A percentile compares a stretch with the other conserved stretches of the same genome.
Evolutionary conservation across 2,329 filamentous ascomycete species (phyloP).

Genomic region (Teratosphaeria nubilosa): DNA sequence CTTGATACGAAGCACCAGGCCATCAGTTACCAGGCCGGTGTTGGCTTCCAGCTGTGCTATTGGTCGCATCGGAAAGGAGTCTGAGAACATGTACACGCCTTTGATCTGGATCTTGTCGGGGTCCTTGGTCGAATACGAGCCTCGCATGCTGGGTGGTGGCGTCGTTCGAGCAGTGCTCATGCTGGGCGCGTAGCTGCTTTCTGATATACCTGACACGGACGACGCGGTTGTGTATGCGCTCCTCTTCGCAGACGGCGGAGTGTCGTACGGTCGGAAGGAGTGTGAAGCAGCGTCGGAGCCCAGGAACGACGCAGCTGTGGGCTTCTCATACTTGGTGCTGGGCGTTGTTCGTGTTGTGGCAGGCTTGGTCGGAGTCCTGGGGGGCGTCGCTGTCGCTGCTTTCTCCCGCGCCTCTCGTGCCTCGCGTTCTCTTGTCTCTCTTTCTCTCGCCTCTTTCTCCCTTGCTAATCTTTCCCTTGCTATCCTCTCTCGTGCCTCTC

Average conservation of each 20-base stretch:
- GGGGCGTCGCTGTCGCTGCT: slow-evolving; percentile 6
- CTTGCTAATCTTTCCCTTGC: slow-evolving; percentile 26
- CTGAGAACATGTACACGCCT: slow-evolving; percentile 87
- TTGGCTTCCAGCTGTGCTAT: slow-evolving; percentile 81
- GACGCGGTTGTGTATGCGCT: slow-evolving; percentile 24
- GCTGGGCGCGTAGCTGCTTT: slow-evolving; percentile 77
- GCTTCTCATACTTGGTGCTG: slow-evolving; percentile 33
- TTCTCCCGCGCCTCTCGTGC: slow-evolving; percentile 23
- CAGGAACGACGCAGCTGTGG: slow-evolving; percentile 48
- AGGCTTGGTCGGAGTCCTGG: slow-evolving; percentile 7
- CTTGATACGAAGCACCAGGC: slow-evolving; percentile 80
- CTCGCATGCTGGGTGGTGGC: slow-evolving; percentile 60
- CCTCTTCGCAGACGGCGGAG: slow-evolving; percentile 42
- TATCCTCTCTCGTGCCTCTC: slow-evolving; percentile 37
- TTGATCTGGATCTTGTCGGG: slow-evolving; percentile 94
- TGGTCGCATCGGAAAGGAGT: slow-evolving; percentile 77
- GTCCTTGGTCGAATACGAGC: slow-evolving; percentile 76
- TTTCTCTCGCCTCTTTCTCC: slow-evolving; percentile 32
- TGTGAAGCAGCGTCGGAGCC: slow-evolving; percentile 50
- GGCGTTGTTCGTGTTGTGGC: slow-evolving; percentile 6
- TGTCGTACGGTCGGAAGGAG: slow-evolving; percentile 25
- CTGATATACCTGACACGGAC: slow-evolving; percentile 52
- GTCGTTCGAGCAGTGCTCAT: slow-evolving; percentile 75
- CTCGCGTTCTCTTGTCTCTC: slow-evolving; percentile 29
- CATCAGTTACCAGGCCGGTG: slow-evolving; percentile 78